Percentiles rank a stretch among this genome's conserved stretches.
Evolutionary conservation across 2,329 filamentous ascomycete species (phyloP).

Genomic region (Geosmithia flava): DNA sequence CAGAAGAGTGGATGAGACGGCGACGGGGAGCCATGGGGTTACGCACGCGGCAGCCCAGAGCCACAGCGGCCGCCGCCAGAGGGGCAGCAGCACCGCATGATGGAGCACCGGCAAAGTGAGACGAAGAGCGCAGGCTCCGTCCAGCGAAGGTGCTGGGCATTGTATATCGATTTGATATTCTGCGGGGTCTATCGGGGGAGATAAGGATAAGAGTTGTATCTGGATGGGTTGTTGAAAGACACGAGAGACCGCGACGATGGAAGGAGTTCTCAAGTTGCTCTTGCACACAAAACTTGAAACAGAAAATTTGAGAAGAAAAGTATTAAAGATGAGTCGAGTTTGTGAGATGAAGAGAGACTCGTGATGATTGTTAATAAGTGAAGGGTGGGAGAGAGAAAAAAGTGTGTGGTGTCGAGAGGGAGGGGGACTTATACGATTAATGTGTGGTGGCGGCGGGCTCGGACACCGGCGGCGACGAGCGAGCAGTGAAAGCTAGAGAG

Average conservation of each 20-base stretch:
- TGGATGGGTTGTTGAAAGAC: background rate
- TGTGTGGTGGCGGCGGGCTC: background rate
- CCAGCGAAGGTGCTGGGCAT: background rate
- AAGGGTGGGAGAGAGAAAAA: background rate
- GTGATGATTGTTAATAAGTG: background rate
- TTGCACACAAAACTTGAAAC: too few relatives aligned
- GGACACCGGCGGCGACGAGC: background rate
- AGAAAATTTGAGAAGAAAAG: too few relatives aligned
- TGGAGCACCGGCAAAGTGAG: background rate
- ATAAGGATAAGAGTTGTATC: background rate
- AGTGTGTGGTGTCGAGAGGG: background rate
- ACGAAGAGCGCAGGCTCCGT: background rate
- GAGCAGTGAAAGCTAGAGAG: background rate
- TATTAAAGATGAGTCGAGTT: background rate
- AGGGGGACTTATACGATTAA: background rate
- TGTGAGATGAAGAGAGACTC: too few relatives aligned
- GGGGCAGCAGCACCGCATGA: background rate
- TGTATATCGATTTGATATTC: background rate
- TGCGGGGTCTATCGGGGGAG: background rate
- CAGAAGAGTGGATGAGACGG: slow-evolving; percentile 22
- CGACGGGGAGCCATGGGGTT: slow-evolving; percentile 4
- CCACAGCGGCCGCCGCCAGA: background rate
- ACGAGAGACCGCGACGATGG: background rate
- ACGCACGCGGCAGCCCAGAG: background rate
- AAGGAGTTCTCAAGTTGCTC: too few relatives aligned